Base-by-base conservation (phyloP, 345 rosid genomes). In the Dipteronia dyeriana region DNA sequence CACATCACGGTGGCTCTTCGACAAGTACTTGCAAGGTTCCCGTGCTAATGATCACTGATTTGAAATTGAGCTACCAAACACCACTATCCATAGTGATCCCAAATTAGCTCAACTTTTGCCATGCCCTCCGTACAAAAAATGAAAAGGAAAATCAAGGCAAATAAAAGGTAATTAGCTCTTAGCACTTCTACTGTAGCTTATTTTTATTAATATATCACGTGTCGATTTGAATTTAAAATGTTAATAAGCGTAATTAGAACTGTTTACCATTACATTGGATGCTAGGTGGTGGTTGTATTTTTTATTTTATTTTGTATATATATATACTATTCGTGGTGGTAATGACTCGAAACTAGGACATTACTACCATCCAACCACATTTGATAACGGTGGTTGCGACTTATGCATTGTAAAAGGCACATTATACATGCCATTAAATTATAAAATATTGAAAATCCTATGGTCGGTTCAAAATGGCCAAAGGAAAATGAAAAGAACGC, bases 1-100 rank as follows among this genome's bases (percentile, higher is more conserved):
- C 76, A 74, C 60, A 9, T 85, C 91, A 11, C 76, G 78, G 23
- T 69, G 79, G 84, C 82, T 89, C 4, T 89, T 79, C 31, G 13
- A 80, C 77, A 91, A 91, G 84, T 89, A 91, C 85, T 73, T 88
- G 71, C 70, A 66, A 61, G 66, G 67, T 38, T 60, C 71, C 4
- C 45, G 59, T 76, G 7, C 59, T 7, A 77, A 72, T 23, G 81
- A 82, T 82, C 86, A 79, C 34, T 78, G 79, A 79, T 53, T 22
- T 57, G 22, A 41, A 41, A 41, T 41, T 41, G 31, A 79, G 68
- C 65, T 29, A 49, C 13, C 60, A 14, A 14, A 7, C 19, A n/a
- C 9, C 45, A 41, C 45, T 41, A 2, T 7, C 45, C 38, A 34
- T 5, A 34, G 45, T 7, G 10, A 8, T 7, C 56, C 5, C 67